Evolutionary conservation across 176 grass and related monocot species (phyloP).

Genomic region (Bromus sterilis): DNA sequence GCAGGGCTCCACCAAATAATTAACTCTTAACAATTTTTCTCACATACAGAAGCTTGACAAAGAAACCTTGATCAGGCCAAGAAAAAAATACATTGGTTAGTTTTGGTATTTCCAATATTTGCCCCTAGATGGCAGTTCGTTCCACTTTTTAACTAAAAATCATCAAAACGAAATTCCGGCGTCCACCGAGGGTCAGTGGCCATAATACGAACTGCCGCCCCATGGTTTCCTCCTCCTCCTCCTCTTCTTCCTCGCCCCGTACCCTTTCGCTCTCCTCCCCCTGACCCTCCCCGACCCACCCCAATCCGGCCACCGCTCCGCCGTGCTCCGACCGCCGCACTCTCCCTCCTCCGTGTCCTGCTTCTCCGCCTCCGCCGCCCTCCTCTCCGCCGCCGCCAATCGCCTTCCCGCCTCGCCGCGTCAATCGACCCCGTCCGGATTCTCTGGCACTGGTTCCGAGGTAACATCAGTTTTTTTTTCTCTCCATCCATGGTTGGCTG

Average conservation of each 20-base stretch:
- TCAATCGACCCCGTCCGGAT: not conserved
- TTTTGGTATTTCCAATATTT: not conserved
- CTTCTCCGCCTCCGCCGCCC: not conserved
- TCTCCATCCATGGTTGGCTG: not conserved
- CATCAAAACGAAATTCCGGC: not conserved
- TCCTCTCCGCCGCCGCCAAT: not conserved
- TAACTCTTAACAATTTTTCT: not conserved
- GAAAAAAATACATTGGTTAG: not conserved
- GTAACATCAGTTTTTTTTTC: not conserved
- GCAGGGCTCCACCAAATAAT: not conserved
- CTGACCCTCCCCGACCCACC: not conserved
- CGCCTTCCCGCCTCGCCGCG: not conserved
- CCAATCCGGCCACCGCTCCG: not conserved
- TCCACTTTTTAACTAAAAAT: not conserved
- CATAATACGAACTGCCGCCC: not conserved
- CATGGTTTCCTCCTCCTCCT: not conserved
- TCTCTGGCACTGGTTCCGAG: not conserved
- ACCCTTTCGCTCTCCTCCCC: not conserved
- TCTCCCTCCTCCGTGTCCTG: not conserved
- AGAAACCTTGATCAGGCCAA: too few relatives aligned
- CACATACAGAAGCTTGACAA: not conserved
- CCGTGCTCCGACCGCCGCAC: not conserved
- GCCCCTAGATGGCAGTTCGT: not conserved
- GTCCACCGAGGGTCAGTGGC: not conserved
- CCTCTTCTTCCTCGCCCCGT: not conserved